A percentile compares a stretch with the other conserved stretches of the same genome.
phyloP scores from a whole-genome alignment of 495 filamentous ascomycete species.

The Aspergillus taichungensis region DNA sequence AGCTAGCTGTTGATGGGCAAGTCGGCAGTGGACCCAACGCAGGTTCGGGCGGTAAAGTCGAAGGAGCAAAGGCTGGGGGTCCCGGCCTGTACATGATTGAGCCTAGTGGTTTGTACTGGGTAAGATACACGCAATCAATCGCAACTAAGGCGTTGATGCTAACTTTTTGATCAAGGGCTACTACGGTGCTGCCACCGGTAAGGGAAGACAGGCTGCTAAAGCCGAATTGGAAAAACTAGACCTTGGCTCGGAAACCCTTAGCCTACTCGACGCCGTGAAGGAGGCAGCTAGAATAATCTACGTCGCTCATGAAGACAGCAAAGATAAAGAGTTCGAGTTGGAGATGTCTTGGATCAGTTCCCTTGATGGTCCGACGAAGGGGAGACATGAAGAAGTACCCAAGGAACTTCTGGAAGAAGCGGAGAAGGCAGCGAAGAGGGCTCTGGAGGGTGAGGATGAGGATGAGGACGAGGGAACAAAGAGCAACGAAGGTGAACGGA shows the following conservation, averaged over 20 bases:
- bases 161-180: constrained; percentile 55
- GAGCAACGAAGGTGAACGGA: constrained; percentile 52
- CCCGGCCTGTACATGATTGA: constrained; percentile 98
- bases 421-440: constrained; percentile 69
- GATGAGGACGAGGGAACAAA: constrained; percentile 60
- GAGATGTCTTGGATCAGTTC: constrained; percentile 98
- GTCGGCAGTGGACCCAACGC: constrained; percentile 69
- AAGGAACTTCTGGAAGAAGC: constrained; percentile 84
- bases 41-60: constrained; percentile 72
- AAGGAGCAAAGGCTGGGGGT: constrained; percentile 69
- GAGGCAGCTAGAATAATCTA: constrained; percentile 96
- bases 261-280: constrained; percentile 80
- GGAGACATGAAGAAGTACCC: constrained; percentile 84
- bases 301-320: constrained; percentile 91
- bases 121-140: constrained; percentile 23
- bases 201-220: constrained; percentile 92
- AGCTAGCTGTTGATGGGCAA: constrained; percentile 73
- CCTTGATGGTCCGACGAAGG: constrained; percentile 75
- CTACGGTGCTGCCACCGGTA: constrained; percentile 94
- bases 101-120: constrained; percentile 93
- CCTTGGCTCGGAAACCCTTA: constrained; percentile 65
- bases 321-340: constrained; percentile 97
- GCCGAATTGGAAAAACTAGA: constrained; percentile 96
- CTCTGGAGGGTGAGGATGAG: constrained; percentile 62
- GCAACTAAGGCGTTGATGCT: not conserved